Percentiles rank a stretch among this genome's conserved stretches.
Conservation (phyloP, 2,329 filamentous ascomycete species). For the Colletotrichum cuscutae region DNA sequence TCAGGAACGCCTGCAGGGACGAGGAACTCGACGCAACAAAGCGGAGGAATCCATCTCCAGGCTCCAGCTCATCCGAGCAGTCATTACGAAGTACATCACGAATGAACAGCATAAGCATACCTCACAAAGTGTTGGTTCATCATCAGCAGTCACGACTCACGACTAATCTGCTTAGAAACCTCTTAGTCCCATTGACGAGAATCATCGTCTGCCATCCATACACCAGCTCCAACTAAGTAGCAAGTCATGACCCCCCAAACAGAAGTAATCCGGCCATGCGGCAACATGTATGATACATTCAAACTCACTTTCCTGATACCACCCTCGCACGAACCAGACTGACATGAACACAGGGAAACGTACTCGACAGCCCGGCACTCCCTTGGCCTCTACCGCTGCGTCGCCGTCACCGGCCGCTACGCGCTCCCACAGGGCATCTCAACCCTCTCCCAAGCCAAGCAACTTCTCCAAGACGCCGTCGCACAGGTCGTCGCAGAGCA, state of each 20-base stretch:
- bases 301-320: too few species aligned
- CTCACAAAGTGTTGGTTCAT: too few species aligned
- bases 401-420: constrained; percentile 58
- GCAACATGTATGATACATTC: constrained; percentile 16
- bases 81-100: too few species aligned
- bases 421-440: constrained; percentile 28
- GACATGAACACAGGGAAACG: constrained; percentile 48
- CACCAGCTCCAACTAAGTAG: neutral
- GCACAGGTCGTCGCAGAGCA: constrained; percentile 53
- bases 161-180: neutral
- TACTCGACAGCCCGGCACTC: constrained; percentile 58
- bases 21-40: constrained; percentile 15
- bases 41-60: neutral
- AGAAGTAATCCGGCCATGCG: constrained; percentile 23
- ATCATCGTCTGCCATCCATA: neutral
- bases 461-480: constrained; percentile 50
- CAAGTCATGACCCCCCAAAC: neutral
- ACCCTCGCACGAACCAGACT: too few species aligned
- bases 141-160: neutral
- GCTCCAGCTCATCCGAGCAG: neutral
- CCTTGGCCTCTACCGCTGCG: constrained; percentile 58
- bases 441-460: constrained; percentile 7
- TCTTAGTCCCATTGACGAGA: neutral
- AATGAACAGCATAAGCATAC: too few species aligned
- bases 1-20: constrained; percentile 2